Base-by-base conservation (phyloP, 116 monocot genomes). In the Papilionanthe hybrid region DNA sequence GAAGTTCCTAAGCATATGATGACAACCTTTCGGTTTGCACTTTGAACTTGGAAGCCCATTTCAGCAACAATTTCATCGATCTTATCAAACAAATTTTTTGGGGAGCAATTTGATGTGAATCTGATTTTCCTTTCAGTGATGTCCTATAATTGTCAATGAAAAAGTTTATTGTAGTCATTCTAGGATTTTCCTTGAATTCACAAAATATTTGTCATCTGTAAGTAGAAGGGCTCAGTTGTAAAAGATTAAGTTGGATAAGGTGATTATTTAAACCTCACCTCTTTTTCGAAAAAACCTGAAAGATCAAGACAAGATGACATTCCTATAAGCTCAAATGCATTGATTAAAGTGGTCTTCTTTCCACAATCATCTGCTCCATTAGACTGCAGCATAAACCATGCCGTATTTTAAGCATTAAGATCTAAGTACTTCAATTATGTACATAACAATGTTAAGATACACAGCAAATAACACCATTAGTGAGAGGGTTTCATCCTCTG, bases 291-390 rank as follows among this genome's bases (percentile, higher is more conserved):
- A 66, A 99, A 89, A 1, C 99, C 99, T 20, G 99, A 99, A 58
- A 99, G 93, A 86, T 99, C 99, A 32, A 99, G 89, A 49, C 55
- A 90, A 19, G 95, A 92, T 58, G 95, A 93, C 99, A 99, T 99
- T 44, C 99, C 91, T 63, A 99, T 99, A 13, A 99, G 78, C 81
- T 92, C 80, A 73, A 99, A 99, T 9, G 99, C 99, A 86, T 99
- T 99, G 71, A 92, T 95, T 77, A 81, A 83, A 15, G 86, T 77
- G 0, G 85, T 80, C 7, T 25, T 68, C 0, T 77, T 85, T 53
- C 55, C 79, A 72, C 81, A 42, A 0, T 58, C 87, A 50, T 84
- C 78, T 48, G 4, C 49, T 3, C 84, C 84, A 28, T 53, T 76
- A 5, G 60, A 42, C 92, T 92, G 82, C 50, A 83, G 27, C 28